Evolutionary conservation across 176 grass and related monocot genomes (phyloP), one percentile per base, ranked within the genome.

Genomic region (Miscanthus lutarioriparius): DNA sequence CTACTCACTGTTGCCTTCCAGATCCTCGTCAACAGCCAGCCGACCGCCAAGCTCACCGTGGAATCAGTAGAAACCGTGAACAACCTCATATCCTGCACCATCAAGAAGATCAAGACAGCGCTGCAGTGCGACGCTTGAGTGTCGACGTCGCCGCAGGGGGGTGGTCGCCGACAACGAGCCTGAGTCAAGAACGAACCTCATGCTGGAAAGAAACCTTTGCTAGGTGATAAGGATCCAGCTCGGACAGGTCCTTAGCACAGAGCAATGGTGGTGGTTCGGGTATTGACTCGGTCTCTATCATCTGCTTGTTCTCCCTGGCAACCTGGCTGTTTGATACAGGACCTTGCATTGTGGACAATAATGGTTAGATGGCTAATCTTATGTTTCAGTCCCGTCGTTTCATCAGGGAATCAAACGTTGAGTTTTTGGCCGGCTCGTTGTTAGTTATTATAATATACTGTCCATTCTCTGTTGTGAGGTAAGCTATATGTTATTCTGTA

Each of bases 241-340:
- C 19, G 25, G 48, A 62, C 63, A 15, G 75, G 75, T 84, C 85
- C 74, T 79, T 79, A 90, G 74, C 85, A 92, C 89, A 76, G 61
- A 93, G 96, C 96, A 95, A 95, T 92, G 96, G 96, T 93, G 96
- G 93, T 98, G 96, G 96, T 98, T 98, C 93, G 96, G 96, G 96
- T 88, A 98, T 98, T 98, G 96, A 98, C 93, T 98, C 82, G 84
- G 84, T 20, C 76, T 86, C 84, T 79, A 51, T 76, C 32, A 49
- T 69, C 56, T 61, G 25, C 25, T 44, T 58, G 12, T 64, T 70
- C 40, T 54, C 26, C 75, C 44, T 72, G 39, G 22, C 40, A 64
- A 28, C 27, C 22, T 30, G 15, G 71, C 17, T 63, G 32, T 82
- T 58, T 49, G 37, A 61, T 58, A 82, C 17, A 22, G 79, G 47